phyloP scores from a whole-genome alignment of 495 filamentous ascomycete species.

The Ramalina intermedia region DNA sequence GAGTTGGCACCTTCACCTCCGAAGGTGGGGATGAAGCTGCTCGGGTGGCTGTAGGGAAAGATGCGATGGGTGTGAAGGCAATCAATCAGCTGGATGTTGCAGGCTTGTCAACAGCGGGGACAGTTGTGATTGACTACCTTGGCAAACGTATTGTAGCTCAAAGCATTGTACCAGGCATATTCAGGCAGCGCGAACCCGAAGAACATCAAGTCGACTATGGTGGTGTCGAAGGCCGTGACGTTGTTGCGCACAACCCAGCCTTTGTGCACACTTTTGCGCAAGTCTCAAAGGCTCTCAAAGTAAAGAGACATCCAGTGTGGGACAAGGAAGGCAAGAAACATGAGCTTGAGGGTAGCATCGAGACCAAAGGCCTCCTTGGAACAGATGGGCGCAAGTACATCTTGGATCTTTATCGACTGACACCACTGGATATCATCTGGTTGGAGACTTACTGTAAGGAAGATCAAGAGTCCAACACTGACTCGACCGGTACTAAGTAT shows the following conservation, averaged over 20 bases:
- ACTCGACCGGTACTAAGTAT: constrained; percentile 43
- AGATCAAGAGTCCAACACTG: constrained; percentile 13
- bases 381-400: constrained; percentile 96
- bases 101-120: constrained; percentile 87
- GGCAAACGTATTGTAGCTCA: constrained; percentile 96
- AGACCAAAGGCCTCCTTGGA: constrained; percentile 95
- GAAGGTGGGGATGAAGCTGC: constrained; percentile 97
- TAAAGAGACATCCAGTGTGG: constrained; percentile 96
- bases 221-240: constrained; percentile 92
- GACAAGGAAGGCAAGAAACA: constrained; percentile 87
- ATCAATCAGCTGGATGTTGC: constrained; percentile 96
- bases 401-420: constrained; percentile 87
- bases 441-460: constrained; percentile 55
- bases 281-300: constrained; percentile 68
- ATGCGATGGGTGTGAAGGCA: constrained; percentile 80
- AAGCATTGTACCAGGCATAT: constrained; percentile 97
- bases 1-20: constrained; percentile 88
- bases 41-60: constrained; percentile 90
- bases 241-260: constrained; percentile 73
- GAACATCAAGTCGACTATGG: constrained; percentile 99
- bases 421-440: constrained; percentile 83
- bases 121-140: constrained; percentile 91
- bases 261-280: constrained; percentile 80
- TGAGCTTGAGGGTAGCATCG: constrained; percentile 87
- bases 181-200: constrained; percentile 93